Base-by-base conservation (phyloP, 768 basidiomycete species). In the Mycena filopes region DNA sequence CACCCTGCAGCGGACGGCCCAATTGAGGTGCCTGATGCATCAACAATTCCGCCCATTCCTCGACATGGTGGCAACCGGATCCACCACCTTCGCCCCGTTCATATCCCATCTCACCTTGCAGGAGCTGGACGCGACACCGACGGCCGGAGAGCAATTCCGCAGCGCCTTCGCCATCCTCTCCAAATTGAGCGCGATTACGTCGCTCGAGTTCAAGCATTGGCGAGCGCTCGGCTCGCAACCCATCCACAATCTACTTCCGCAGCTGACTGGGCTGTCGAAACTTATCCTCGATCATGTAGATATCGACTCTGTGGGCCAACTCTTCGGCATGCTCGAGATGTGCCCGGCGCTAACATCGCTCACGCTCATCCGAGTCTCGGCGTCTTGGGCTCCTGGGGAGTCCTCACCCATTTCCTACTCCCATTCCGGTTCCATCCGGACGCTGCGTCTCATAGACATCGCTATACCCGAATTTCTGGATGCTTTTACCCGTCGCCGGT, bases 301-400 rank as follows among this genome's bases (percentile, higher is more conserved):
- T 12, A 7, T 56, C n/a, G 4, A 10, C 45, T 48, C 50, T 3
- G 21, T 25, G 16, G 46, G 2, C 20, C 53, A 63, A 23, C 45
- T 55, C 12, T 63, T 63, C 47, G 26, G 20, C 54, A 48, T 63
- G 36, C 62, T 63, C 33, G 53, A 42, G 36, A 23, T 56, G 28
- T 50, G 42, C 15, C 62, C 54, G n/a, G 33, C 38, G 36, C 23
- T 58, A 36, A 58, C 56, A 58, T 46, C 43, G 9, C 42, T 58
- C 23, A 13, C 43, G 3, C 11, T 48, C 23, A 46, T 38, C n/a
- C n/a, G n/a, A n/a, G n/a, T n/a, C 16, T 36, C 33, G 23, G 46
- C 40, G 21, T 47, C 45, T 11, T 58, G 56, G 46, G 23, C 36
- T 25, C 38, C 56, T 7, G n/a, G n/a, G n/a, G n/a, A n/a, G n/a